These are phyloP conservation scores for Wickerhamomyces hampshirensis DNA, from an alignment of 805 yeast species.

Conservation along the genomic window DNA sequence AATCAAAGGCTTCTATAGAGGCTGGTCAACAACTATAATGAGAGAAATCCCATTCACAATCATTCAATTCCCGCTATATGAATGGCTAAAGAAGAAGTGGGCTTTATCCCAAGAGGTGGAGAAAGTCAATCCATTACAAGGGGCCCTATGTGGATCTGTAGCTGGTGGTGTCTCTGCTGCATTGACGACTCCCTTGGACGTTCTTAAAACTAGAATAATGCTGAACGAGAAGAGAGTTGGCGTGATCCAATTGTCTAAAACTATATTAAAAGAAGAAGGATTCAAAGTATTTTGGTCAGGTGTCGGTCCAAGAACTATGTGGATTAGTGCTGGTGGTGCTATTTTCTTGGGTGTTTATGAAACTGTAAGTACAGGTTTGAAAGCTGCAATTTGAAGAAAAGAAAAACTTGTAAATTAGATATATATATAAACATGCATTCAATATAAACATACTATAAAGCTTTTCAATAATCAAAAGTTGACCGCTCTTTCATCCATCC, in stretches of 20 bases:
- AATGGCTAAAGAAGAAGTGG: constrained; percentile 64
- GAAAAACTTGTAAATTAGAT: no score
- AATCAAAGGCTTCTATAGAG: constrained; percentile 77
- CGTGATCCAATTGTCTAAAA: constrained; percentile 41
- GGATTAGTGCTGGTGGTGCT: constrained; percentile 99
- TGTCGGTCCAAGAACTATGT: constrained; percentile 90
- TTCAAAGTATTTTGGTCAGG: constrained; percentile 70
- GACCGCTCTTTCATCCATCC: constrained; percentile 75
- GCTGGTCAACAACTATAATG: constrained; percentile 89
- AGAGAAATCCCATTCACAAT: constrained; percentile 96
- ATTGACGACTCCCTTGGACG: constrained; percentile 74
- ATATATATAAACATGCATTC: neutral
- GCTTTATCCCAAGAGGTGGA: constrained; percentile 33
- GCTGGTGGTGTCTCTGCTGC: constrained; percentile 87
- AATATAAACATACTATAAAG: neutral
- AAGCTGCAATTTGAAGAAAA: no score
- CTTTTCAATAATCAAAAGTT: constrained; percentile 36
- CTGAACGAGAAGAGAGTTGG: constrained; percentile 48
- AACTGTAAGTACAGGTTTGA: constrained; percentile 27
- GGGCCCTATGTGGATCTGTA: constrained; percentile 77
- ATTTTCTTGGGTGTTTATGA: constrained; percentile 95
- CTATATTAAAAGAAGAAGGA: constrained; percentile 71
- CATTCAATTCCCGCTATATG: constrained; percentile 94
- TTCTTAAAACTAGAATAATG: constrained; percentile 83
- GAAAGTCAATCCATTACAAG: constrained; percentile 59